Evolutionary conservation across 2,329 filamentous ascomycete genomes (phyloP).

Genomic region (Fusarium falciforme): DNA sequence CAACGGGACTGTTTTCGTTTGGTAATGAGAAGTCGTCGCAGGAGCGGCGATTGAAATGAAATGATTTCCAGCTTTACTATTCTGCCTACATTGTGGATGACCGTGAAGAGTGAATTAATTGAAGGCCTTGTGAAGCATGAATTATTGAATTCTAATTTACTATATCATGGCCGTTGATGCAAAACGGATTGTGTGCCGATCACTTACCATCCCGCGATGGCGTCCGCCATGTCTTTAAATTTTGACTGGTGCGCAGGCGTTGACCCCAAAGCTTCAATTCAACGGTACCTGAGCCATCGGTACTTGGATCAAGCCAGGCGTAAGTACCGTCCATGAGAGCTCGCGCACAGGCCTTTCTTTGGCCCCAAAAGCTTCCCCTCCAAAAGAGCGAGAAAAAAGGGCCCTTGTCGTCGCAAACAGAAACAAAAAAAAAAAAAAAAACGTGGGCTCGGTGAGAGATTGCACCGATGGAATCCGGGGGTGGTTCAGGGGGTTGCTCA

Average conservation of each 20-base stretch:
- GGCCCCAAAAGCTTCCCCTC: neutral
- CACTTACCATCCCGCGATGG: constrained; percentile 1
- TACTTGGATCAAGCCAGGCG: neutral
- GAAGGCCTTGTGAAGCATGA: neutral
- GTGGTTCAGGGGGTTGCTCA: constrained; percentile 24
- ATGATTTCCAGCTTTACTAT: constrained; percentile 36
- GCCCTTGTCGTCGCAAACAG: neutral
- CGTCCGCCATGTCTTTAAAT: neutral
- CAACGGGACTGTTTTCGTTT: constrained; percentile 44
- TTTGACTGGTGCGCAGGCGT: constrained; percentile 9
- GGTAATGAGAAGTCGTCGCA: constrained; percentile 44
- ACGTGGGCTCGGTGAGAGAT: constrained; percentile 34
- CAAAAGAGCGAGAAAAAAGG: neutral
- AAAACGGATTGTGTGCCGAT: neutral
- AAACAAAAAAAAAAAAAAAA: neutral
- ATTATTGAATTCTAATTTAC: neutral
- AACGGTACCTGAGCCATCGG: neutral
- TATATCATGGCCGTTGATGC: neutral
- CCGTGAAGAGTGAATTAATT: neutral
- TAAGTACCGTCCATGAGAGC: neutral
- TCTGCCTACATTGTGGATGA: neutral
- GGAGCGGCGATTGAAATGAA: constrained; percentile 40
- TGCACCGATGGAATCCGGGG: constrained; percentile 25
- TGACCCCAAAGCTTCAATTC: constrained; percentile 27
- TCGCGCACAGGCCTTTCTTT: constrained; percentile 1